These are phyloP conservation scores for Colletotrichum shisoi DNA, from an alignment of 2,329 filamentous ascomycete species.

Conservation along the genomic window DNA sequence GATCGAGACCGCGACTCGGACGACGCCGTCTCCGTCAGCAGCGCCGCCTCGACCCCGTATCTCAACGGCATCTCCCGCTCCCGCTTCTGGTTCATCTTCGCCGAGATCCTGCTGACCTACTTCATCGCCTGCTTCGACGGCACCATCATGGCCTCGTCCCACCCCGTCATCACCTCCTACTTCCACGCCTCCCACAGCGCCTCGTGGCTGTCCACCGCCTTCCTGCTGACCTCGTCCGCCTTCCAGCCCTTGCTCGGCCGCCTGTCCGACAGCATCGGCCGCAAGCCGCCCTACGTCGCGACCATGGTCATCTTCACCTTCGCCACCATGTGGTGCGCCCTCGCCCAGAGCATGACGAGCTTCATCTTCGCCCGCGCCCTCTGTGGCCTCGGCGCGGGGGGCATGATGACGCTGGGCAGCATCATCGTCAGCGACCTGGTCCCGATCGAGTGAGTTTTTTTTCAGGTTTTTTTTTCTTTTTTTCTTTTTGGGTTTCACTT, in stretches of 20 bases:
- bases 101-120: conserved; percentile 64
- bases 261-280: conserved; percentile 75
- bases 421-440: conserved; percentile 79
- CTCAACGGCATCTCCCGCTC: conserved; percentile 57
- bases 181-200: conserved; percentile 80
- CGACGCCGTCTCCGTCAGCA: conserved; percentile 32
- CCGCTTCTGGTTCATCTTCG: conserved; percentile 70
- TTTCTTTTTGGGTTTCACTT: neutral
- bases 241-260: conserved; percentile 79
- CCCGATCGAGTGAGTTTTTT: conserved; percentile 67
- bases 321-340: conserved; percentile 73
- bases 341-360: conserved; percentile 71
- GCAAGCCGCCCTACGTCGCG: conserved; percentile 71
- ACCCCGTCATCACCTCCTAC: conserved; percentile 82
- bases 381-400: conserved; percentile 77
- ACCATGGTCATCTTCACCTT: conserved; percentile 68
- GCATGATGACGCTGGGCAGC: conserved; percentile 71
- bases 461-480: conserved; percentile 42
- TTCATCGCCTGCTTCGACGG: conserved; percentile 74
- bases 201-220: conserved; percentile 83
- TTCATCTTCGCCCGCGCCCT: conserved; percentile 75
- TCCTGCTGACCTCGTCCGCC: conserved; percentile 77
- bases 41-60: conserved; percentile 44
- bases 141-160: conserved; percentile 81
- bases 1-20: conserved; percentile 6